A percentile compares a stretch with the other conserved stretches of the same genome.
These are phyloP conservation scores for Nectriaceae sp. DNA, from an alignment of 2,329 filamentous ascomycete genomes.

Conservation along the genomic window DNA sequence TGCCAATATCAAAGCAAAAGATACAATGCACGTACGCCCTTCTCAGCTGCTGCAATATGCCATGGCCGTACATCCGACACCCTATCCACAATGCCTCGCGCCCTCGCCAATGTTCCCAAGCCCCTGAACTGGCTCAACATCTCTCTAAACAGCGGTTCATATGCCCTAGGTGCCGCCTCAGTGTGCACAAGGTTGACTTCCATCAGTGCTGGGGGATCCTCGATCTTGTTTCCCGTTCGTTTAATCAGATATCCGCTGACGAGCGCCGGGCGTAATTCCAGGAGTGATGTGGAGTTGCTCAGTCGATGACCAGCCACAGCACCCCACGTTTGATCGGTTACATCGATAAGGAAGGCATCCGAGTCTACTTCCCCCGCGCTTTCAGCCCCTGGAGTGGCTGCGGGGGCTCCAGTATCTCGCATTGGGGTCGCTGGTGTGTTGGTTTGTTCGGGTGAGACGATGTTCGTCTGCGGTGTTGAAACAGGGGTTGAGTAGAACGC, in stretches of 20 bases:
- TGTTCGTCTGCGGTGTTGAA: constrained; percentile 64
- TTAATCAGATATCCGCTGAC: constrained; percentile 69
- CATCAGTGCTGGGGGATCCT: constrained; percentile 62
- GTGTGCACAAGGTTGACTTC: constrained; percentile 65
- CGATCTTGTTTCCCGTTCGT: constrained; percentile 54
- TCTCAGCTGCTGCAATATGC: constrained; percentile 74
- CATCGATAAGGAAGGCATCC: constrained; percentile 71
- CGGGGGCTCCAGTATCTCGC: constrained; percentile 35
- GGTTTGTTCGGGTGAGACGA: constrained; percentile 62
- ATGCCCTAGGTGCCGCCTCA: constrained; percentile 51
- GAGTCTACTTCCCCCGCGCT: constrained; percentile 42
- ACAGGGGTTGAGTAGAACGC: constrained; percentile 62
- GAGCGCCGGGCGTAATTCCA: constrained; percentile 58
- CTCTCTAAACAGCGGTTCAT: constrained; percentile 69
- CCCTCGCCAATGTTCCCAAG: constrained; percentile 67
- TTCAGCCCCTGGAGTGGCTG: constrained; percentile 49
- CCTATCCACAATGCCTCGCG: constrained; percentile 62
- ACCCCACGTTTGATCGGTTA: constrained; percentile 76
- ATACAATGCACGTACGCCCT: constrained; percentile 66
- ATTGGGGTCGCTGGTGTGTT: constrained; percentile 53
- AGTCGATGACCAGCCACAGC: constrained; percentile 68
- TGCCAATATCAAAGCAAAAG: constrained; percentile 55
- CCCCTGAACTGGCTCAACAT: constrained; percentile 70
- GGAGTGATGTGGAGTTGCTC: constrained; percentile 57
- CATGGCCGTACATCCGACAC: constrained; percentile 69